Evolutionary conservation across 179 eudicot genomes (phyloP).

Genomic region (Heliamphora pulchella): DNA sequence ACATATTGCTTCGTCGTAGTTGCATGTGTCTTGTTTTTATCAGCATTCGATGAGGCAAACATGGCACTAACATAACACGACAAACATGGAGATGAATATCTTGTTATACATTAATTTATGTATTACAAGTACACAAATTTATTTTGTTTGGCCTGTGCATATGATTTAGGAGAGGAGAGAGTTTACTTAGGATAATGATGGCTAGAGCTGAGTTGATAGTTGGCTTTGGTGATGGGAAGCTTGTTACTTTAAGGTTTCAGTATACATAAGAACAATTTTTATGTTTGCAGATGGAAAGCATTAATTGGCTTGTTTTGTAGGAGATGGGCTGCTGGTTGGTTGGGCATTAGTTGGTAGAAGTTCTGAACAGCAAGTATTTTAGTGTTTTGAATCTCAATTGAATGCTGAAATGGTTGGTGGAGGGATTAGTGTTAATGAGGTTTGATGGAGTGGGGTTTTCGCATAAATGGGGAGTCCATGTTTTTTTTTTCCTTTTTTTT

Average conservation of each 20-base stretch:
- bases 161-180: no score
- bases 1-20: not conserved
- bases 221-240: not conserved
- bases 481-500: not conserved
- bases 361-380: not conserved
- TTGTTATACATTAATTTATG: not conserved
- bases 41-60: not conserved
- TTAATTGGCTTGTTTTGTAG: not conserved
- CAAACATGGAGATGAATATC: not conserved
- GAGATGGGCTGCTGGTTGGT: not conserved
- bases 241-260: not conserved
- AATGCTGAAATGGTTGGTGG: not conserved
- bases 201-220: not conserved
- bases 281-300: not conserved
- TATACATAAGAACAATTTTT: not conserved
- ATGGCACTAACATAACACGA: not conserved
- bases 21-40: not conserved
- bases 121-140: not conserved
- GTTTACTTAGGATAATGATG: not conserved
- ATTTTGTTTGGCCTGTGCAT: not conserved
- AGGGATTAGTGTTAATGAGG: not conserved
- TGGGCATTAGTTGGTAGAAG: not conserved
- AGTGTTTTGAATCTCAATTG: not conserved
- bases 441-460: not conserved
- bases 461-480: not conserved